A percentile compares a stretch with the other conserved stretches of the same genome.
These are phyloP conservation scores for Stachybotrys chartarum DNA, from an alignment of 2,329 filamentous ascomycete species.

Conservation along the genomic window DNA sequence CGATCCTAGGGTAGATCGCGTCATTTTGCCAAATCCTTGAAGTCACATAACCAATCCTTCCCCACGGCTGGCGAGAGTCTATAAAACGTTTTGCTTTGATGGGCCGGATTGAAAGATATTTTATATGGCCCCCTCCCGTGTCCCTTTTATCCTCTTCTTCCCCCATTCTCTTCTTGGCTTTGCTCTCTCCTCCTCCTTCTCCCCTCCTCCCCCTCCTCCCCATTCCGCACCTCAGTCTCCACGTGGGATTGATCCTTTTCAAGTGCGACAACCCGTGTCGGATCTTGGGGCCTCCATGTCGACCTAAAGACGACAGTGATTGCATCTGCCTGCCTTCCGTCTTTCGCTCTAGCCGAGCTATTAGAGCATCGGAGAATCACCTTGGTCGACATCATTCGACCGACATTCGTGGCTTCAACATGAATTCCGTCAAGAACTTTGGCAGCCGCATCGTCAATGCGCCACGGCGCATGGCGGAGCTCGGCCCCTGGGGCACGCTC, in stretches of 20 bases:
- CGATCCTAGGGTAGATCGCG: neutral
- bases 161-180: neutral
- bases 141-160: neutral
- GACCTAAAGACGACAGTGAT: neutral
- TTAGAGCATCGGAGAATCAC: too few species aligned
- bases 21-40: neutral
- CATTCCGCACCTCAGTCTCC: neutral
- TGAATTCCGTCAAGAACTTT: constrained; percentile 6
- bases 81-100: neutral
- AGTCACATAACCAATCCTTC: neutral
- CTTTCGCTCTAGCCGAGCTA: neutral
- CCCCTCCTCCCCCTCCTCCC: neutral
- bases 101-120: neutral
- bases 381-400: neutral
- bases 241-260: neutral
- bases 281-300: neutral
- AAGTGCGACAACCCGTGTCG: neutral
- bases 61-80: too few species aligned
- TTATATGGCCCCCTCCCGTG: too few species aligned
- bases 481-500: constrained; percentile 10
- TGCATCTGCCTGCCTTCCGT: neutral
- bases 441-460: constrained; percentile 1
- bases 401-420: neutral
- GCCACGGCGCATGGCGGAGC: constrained; percentile 8
- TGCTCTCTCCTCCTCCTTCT: neutral